phyloP scores from a whole-genome alignment of 1,284 basidiomycete species.

The Ganoderma meredithae region DNA sequence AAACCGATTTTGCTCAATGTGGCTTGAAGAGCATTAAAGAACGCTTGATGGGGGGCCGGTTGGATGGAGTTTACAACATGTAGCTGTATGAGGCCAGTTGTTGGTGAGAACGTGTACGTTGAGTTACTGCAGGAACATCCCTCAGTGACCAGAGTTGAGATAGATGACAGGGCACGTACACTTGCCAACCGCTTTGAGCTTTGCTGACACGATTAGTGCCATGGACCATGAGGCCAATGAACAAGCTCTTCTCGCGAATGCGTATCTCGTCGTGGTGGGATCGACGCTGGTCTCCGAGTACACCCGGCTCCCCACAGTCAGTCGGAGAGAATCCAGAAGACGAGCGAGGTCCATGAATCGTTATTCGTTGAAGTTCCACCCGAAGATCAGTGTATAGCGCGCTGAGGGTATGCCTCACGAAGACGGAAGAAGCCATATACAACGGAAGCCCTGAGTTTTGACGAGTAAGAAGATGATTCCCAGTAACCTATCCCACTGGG shows the following conservation, averaged over 20 bases:
- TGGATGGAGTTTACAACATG: constrained; percentile 77
- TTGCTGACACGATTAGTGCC: constrained; percentile 70
- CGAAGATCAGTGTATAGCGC: constrained; percentile 73
- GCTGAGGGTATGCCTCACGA: constrained; percentile 76
- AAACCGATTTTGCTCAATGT: constrained; percentile 49
- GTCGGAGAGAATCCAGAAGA: constrained; percentile 15
- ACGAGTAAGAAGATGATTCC: neutral
- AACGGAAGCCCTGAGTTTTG: constrained; percentile 62
- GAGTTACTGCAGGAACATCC: constrained; percentile 55
- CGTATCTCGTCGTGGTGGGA: constrained; percentile 21
- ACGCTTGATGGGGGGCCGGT: constrained; percentile 74
- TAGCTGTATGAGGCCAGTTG: constrained; percentile 64
- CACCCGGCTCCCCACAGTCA: neutral
- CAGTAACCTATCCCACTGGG: neutral
- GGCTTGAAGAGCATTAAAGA: constrained; percentile 66
- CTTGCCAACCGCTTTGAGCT: constrained; percentile 67
- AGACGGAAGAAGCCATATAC: constrained; percentile 73
- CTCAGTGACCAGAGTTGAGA: neutral
- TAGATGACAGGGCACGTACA: constrained; percentile 54
- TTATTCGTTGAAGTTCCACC: constrained; percentile 57
- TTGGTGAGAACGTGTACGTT: constrained; percentile 77
- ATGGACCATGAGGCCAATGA: constrained; percentile 59
- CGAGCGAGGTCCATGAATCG: constrained; percentile 38
- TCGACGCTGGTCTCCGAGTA: constrained; percentile 17
- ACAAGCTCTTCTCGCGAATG: constrained; percentile 57